Conservation (phyloP, 108 stramenopile species). For the Parietichytrium sp. region DNA sequence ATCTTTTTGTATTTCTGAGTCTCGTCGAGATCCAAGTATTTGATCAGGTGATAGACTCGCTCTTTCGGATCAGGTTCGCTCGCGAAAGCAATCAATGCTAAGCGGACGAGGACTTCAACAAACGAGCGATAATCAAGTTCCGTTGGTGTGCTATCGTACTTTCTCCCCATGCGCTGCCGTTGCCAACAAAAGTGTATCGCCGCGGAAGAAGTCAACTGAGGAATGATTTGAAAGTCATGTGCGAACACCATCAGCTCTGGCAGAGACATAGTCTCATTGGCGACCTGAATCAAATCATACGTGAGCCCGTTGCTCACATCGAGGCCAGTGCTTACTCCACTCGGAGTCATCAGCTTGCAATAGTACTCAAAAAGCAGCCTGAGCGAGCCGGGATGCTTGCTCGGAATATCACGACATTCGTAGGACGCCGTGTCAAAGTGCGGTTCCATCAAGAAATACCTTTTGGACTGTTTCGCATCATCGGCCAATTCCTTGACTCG, state of each 20-base stretch:
- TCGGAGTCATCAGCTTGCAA: neutral
- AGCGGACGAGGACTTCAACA: conserved; percentile 19
- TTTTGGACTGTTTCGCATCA: neutral
- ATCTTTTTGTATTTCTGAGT: neutral
- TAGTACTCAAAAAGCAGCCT: conserved; percentile 19
- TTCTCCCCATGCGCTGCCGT: neutral
- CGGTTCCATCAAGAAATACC: neutral
- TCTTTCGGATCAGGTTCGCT: conserved; percentile 19
- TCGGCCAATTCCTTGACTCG: neutral
- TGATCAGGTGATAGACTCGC: neutral
- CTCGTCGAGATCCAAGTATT: neutral
- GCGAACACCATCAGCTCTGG: conserved; percentile 6
- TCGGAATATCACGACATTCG: conserved; percentile 20
- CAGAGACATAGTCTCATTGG: conserved; percentile 15
- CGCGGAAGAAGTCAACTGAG: neutral
- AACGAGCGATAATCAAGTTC: conserved; percentile 17
- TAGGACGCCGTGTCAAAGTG: conserved; percentile 7
- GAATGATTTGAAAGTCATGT: neutral
- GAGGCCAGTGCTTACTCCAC: neutral
- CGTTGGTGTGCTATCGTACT: conserved; percentile 9
- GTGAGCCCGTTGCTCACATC: conserved; percentile 4
- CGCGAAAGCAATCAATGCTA: neutral
- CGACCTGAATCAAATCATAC: neutral
- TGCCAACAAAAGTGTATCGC: conserved; percentile 23
- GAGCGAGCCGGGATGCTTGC: neutral